phyloP scores from a whole-genome alignment of 2,329 filamentous ascomycete genomes.

The Aspergillus hiratsukae region DNA sequence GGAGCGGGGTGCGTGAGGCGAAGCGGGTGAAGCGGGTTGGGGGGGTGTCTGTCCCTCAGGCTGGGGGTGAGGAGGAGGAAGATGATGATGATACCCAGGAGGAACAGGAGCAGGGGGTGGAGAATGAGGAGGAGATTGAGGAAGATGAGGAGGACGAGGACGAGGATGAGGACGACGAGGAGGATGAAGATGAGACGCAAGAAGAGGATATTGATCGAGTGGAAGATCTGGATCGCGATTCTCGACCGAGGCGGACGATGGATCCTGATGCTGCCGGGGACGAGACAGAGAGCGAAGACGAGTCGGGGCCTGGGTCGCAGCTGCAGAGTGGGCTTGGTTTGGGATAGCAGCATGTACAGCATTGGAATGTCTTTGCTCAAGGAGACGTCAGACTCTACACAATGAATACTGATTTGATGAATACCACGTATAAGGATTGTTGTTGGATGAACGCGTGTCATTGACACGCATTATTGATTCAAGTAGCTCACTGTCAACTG shows the following conservation, averaged over 20 bases:
- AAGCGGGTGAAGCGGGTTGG: slow-evolving; percentile 18
- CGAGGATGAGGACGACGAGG: slow-evolving; percentile 17
- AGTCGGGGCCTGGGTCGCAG: slow-evolving; percentile 26
- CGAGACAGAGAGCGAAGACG: slow-evolving; percentile 31
- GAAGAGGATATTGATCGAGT: slow-evolving; percentile 34
- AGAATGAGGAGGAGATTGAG: slow-evolving; percentile 23
- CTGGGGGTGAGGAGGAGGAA: slow-evolving; percentile 18
- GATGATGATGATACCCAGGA: slow-evolving; percentile 26
- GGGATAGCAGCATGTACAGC: slow-evolving; percentile 8
- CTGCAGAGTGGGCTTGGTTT: slow-evolving; percentile 28
- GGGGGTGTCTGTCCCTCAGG: slow-evolving; percentile 21
- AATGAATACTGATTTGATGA: neutral
- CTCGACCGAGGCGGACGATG: slow-evolving; percentile 17
- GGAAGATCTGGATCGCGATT: slow-evolving; percentile 33
- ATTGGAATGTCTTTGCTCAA: neutral
- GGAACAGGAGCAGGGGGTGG: slow-evolving; percentile 21
- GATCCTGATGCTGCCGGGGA: slow-evolving; percentile 29
- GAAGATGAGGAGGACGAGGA: slow-evolving; percentile 20
- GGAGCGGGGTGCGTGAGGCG: slow-evolving; percentile 13
- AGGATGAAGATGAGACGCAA: slow-evolving; percentile 16
- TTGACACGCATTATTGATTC: neutral
- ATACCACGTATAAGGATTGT: neutral
- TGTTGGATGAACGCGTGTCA: neutral
- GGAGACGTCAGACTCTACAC: neutral
- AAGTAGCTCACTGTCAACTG: neutral